Base-by-base conservation (phyloP, 805 yeast genomes). In the Isabelozyma heimii region DNA sequence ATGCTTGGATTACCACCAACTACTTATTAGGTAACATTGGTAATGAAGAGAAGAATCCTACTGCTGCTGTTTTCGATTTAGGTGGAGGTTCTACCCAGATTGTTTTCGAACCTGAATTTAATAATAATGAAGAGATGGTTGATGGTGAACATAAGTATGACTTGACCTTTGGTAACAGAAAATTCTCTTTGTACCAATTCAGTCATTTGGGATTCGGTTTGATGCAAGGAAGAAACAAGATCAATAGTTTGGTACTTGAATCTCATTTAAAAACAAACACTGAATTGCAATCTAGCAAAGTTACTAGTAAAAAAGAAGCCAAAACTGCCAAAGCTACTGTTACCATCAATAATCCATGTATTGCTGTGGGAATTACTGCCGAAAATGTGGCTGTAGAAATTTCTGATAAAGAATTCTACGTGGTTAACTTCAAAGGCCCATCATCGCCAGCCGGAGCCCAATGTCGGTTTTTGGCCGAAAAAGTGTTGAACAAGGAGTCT, bases 81-180 rank as follows among this genome's bases (percentile, higher is more conserved):
- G 99, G 99, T 59, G 99, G 99, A 61, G 98, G 98, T 4, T 90
- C 97, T 6, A 94, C 99, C 12, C 99, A 95, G 73, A 91, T 94
- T 72, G 99, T 94, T 6, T 94, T 94, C 67, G 98, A 94, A 75
- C 99, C 99, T 17, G 79, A 79, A n/a, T 83, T 84, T 63, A 62
- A 66, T 30, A 68, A 74, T 46, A 74, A 81, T 41, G 86, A 84
- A 59, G 64, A 74, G 54, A 81, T 92, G 87, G 71, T 79, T 43
- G 91, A 85, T 10, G 96, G 97, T 50, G 97, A 91, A 62, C 96
- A 90, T 72, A 88, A 89, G 68, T 91, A 84, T 65, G 80, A 81
- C 53, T 77, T 91, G 57, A 67, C 77, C 17, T 94, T 92, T 67
- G 98, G 97, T 51, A 87, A 86, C 49, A 77, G 89, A 54, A 80